A percentile compares a stretch with the other conserved stretches of the same genome.
Conservation (phyloP, 305 asterid species). For the Fraxinus floribunda region DNA sequence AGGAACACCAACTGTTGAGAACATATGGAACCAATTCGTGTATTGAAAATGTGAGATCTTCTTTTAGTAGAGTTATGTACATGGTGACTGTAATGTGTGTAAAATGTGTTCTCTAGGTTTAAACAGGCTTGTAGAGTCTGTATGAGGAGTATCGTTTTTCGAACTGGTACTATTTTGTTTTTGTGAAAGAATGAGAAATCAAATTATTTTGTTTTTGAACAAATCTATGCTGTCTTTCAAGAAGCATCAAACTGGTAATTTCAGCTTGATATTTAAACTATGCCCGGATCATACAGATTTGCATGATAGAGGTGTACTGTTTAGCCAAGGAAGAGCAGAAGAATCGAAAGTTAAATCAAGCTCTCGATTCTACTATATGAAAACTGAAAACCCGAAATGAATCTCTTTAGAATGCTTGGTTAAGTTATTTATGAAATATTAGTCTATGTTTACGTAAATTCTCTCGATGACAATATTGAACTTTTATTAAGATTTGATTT, state of each 20-base stretch:
- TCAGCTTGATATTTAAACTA: no score
- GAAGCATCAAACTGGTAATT: neutral
- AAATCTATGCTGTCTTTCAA: neutral
- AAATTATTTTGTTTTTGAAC: neutral
- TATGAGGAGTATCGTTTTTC: neutral
- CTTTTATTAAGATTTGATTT: no score
- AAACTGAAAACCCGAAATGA: neutral
- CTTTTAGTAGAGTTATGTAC: neutral
- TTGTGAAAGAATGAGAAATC: neutral
- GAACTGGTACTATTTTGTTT: neutral
- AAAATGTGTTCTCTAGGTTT: neutral
- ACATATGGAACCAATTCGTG: neutral
- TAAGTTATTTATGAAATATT: neutral
- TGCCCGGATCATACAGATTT: no score
- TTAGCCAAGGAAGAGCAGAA: no score
- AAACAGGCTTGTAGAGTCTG: neutral
- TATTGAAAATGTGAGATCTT: neutral
- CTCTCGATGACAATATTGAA: neutral
- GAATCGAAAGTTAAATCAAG: no score
- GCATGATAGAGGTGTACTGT: no score
- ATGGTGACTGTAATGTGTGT: neutral
- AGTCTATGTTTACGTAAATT: neutral
- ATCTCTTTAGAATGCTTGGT: neutral
- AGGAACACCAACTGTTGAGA: neutral
- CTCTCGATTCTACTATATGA: neutral